Evolutionary conservation across 2,329 filamentous ascomycete genomes (phyloP).

Genomic region (Epichloe sylvatica): DNA sequence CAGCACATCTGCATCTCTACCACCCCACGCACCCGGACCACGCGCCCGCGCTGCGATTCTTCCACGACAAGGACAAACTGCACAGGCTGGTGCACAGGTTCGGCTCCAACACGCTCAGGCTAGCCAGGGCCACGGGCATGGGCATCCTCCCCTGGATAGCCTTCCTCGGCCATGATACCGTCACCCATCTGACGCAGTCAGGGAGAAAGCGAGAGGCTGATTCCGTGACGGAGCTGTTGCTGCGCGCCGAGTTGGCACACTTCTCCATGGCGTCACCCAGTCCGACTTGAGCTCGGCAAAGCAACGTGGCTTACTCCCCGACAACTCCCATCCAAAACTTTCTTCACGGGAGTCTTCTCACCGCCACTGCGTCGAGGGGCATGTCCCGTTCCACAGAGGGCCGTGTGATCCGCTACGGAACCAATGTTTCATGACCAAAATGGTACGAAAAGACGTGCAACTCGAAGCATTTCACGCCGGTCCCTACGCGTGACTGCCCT

Average conservation of each 20-base stretch:
- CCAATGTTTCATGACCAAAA: too few relatives aligned
- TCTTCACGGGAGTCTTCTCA: too few relatives aligned
- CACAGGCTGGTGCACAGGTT: slow-evolving; percentile 14
- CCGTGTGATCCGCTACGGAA: too few relatives aligned
- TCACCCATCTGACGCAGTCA: slow-evolving; percentile 27
- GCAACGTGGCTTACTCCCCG: too few relatives aligned
- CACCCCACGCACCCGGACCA: slow-evolving; percentile 39
- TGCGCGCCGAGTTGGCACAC: slow-evolving; percentile 22
- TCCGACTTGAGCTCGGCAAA: slow-evolving; percentile 9
- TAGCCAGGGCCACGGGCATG: slow-evolving; percentile 18
- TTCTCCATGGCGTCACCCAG: slow-evolving; percentile 14
- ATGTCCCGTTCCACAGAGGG: too few relatives aligned
- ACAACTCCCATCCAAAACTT: too few relatives aligned
- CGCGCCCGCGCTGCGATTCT: slow-evolving; percentile 31
- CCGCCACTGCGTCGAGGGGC: too few relatives aligned
- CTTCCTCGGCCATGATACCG: slow-evolving; percentile 32
- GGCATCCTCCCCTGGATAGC: slow-evolving; percentile 22
- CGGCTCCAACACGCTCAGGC: slow-evolving; percentile 14
- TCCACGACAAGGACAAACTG: slow-evolving; percentile 22
- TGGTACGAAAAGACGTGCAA: too few relatives aligned
- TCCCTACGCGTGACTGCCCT: too few relatives aligned
- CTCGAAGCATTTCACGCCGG: too few relatives aligned
- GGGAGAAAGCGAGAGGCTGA: slow-evolving; percentile 29
- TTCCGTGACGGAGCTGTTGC: slow-evolving; percentile 22
- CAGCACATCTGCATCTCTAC: slow-evolving; percentile 40